A percentile compares a stretch with the other conserved stretches of the same genome.
Conservation (phyloP, 139 green algal genomes). For the Chlamydomonas sp. region DNA sequence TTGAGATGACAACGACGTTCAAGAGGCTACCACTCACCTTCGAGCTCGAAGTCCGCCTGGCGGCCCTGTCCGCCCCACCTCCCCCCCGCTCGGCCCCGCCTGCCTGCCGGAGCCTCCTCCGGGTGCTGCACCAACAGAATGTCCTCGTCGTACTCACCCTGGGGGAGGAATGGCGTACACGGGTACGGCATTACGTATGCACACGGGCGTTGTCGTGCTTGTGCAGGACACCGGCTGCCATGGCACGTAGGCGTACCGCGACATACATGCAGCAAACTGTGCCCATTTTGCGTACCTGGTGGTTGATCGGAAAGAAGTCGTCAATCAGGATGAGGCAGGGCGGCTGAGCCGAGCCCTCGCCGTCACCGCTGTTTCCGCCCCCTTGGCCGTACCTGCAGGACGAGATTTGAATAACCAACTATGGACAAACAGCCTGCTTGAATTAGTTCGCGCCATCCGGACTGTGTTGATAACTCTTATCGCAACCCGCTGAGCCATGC, state of each 20-base stretch:
- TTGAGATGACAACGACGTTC: too few species aligned
- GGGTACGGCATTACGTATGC: too few species aligned
- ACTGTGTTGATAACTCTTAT: too few species aligned
- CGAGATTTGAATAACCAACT: too few species aligned
- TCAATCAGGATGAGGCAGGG: slow-evolving; percentile 31
- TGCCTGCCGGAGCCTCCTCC: not conserved
- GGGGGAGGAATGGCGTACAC: not conserved
- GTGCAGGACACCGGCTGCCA: too few species aligned
- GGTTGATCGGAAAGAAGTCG: slow-evolving; percentile 40
- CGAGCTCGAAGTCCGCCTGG: not conserved
- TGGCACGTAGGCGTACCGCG: too few species aligned
- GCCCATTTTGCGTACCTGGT: not conserved
- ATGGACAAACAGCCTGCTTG: too few species aligned
- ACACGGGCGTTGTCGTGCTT: too few species aligned
- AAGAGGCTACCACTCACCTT: not conserved
- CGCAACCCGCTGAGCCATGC: too few species aligned
- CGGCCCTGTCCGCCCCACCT: not conserved
- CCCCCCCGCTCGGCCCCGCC: not conserved
- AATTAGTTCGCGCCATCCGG: too few species aligned
- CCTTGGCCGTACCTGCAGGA: not conserved
- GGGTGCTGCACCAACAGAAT: slow-evolving; percentile 15
- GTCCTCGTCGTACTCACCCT: slow-evolving; percentile 37
- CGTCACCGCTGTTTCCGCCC: not conserved
- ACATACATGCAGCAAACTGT: too few species aligned
- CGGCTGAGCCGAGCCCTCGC: too few species aligned